Evolutionary conservation across 1,284 basidiomycete genomes (phyloP), one percentile per base, ranked within the genome.

Genomic region (Filobasidium uniguttulatum): DNA sequence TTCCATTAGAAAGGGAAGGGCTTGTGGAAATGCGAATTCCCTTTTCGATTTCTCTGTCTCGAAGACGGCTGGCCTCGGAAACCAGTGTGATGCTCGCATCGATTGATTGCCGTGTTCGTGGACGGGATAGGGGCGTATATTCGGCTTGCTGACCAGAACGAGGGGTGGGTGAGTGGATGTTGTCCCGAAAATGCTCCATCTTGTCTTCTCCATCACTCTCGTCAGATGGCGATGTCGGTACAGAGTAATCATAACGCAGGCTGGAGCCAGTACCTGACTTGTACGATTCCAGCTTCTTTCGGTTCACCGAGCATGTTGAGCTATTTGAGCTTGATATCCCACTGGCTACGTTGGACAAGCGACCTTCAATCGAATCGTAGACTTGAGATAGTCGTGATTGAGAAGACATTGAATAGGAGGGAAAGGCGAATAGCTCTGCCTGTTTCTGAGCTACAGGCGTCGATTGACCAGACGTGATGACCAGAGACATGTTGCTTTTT

Each of bases 41-140:
- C 23, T 43, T 43, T 28, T 26, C 40, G 26, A 43, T 43, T 26
- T 43, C 40, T 26, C 40, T 43, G 14, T 43, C 40, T 19, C 36
- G 12, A 5, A 19, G 3, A 17, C 36, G 36, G 20, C 23, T 38
- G 36, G 36, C 12, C 14, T 38, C 36, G n/a, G 36, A n/a, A 12
- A 38, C 36, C 14, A 38, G 20, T 22, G 36, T 10, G 19, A 19
- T 38, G 19, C 36, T 19, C 36, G n/a, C 36, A 38, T 38, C 36
- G n/a, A 38, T 22, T 22, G 36, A 38, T 38, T 22, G 12, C 20
- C 36, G 3, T 22, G 36, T 38, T 19, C 36, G 36, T 17, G 19
- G 36, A 12, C 36, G 36, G 36, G 36, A 38, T 10, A 38, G 19
- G n/a, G 23, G 20, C n/a, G 36, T n/a, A n/a, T n/a, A n/a, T n/a